Evolutionary conservation across 2,329 filamentous ascomycete genomes (phyloP).

Genomic region (Blastomyces parvus): DNA sequence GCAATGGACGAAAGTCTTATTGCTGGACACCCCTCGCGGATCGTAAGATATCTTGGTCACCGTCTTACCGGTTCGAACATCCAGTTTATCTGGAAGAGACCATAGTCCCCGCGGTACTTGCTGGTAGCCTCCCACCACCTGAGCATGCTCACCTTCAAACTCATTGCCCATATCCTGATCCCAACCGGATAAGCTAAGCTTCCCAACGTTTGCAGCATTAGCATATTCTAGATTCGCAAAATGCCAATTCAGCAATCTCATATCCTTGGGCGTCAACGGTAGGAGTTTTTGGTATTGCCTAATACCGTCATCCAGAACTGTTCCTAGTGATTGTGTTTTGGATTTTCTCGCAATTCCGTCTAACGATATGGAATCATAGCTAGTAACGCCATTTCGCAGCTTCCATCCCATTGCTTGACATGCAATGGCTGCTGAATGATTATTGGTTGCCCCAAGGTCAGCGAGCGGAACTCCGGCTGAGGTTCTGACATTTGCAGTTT

Average conservation of each 20-base stretch:
- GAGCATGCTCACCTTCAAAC: conserved; percentile 88
- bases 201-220: conserved; percentile 79
- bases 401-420: conserved; percentile 76
- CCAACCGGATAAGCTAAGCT: conserved; percentile 82
- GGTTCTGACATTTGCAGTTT: conserved; percentile 45
- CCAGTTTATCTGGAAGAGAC: conserved; percentile 63
- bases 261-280: conserved; percentile 73
- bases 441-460: conserved; percentile 57
- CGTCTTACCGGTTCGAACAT: conserved; percentile 62
- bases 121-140: conserved; percentile 89
- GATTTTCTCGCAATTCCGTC: conserved; percentile 53
- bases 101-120: conserved; percentile 82
- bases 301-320: conserved; percentile 87
- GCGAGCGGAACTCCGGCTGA: conserved; percentile 37
- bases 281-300: conserved; percentile 76
- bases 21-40: conserved; percentile 31
- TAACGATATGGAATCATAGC: conserved; percentile 61
- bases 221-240: conserved; percentile 97
- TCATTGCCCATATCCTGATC: conserved; percentile 97
- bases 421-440: conserved; percentile 65
- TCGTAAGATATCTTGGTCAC: conserved; percentile 65
- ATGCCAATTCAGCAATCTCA: conserved; percentile 93
- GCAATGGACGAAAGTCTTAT: conserved; percentile 57
- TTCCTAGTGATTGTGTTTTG: conserved; percentile 65
- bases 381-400: conserved; percentile 54